Base-by-base conservation (phyloP, 345 rosid species). In the Reutealis trisperma region DNA sequence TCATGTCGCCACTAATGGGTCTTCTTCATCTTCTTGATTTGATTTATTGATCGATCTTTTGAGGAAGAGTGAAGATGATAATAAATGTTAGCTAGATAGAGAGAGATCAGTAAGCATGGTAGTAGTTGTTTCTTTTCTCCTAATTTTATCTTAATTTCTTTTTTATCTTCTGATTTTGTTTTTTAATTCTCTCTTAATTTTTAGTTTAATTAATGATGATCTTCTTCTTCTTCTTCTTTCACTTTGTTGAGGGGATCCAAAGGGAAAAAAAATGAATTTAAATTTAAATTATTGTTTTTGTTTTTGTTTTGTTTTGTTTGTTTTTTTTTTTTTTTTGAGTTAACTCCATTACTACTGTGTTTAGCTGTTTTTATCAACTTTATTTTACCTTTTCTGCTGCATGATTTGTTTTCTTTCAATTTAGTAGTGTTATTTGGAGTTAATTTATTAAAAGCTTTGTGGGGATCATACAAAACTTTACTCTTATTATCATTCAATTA, bases 141-240 rank as follows among this genome's bases (percentile, higher is more conserved):
- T 76, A 30, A 25, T 24, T 34, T 32, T 44, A 22, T 12, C 14
- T 47, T 47, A 9, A 47, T 64, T 44, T 58, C 70, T 64, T 76
- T 78, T 78, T 70, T 44, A 52, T 57, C 54, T 70, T 68, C 15
- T 72, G 77, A 24, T 51, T 74, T 69, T 30, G 70, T 72, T 81
- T 77, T 70, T 54, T 74, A 65, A 61, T 22, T 37, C 41, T 7
- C 41, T 37, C 41, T 37, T 37, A 37, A 37, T 37, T 37, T 37
- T 62, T 78, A 80, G 81, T 71, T 85, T 76, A 84, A 80, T 88
- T 77, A 79, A 75, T 63, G 82, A 72, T 60, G 70, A 74, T 81
- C 82, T 52, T 75, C 73, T 55, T 47, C 51, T 45, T 45, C 51
- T 47, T 47, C 51, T 47, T 47, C 2, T 47, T 47, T 79, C 81